Conservation (phyloP, 1,284 basidiomycete species). For the Leccinum pseudoinsigne region DNA sequence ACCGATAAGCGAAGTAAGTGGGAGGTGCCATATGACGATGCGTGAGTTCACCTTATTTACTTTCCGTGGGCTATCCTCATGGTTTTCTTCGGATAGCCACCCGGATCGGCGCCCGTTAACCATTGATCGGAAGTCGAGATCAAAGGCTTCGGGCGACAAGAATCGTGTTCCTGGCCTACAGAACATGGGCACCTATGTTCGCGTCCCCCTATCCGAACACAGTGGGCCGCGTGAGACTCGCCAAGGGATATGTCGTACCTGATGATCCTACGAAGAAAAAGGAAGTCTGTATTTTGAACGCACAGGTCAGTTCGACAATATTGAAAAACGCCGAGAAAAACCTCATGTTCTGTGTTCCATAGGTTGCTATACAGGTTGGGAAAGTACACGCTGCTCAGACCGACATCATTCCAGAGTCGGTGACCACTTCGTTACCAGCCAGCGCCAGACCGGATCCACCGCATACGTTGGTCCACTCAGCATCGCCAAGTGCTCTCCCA, state of each 20-base stretch:
- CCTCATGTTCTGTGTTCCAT: neutral
- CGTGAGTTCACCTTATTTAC: slow-evolving; percentile 49
- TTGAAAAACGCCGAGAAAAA: neutral
- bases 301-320: slow-evolving; percentile 43
- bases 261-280: slow-evolving; percentile 50
- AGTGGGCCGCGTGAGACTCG: slow-evolving; percentile 48
- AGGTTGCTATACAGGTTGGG: slow-evolving; percentile 65
- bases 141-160: slow-evolving; percentile 55
- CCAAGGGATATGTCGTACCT: slow-evolving; percentile 62
- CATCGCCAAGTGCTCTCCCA: slow-evolving; percentile 44
- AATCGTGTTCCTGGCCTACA: slow-evolving; percentile 50
- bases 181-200: slow-evolving; percentile 50
- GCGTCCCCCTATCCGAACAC: slow-evolving; percentile 18
- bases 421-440: slow-evolving; percentile 29
- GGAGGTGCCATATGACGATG: slow-evolving; percentile 84
- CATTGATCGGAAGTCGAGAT: slow-evolving; percentile 36
- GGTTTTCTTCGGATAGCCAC: slow-evolving; percentile 39
- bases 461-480: slow-evolving; percentile 38
- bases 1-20: slow-evolving; percentile 56
- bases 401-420: slow-evolving; percentile 42
- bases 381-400: slow-evolving; percentile 62
- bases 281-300: slow-evolving; percentile 45
- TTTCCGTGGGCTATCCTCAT: slow-evolving; percentile 4
- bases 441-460: slow-evolving; percentile 21
- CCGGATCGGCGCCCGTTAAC: slow-evolving; percentile 45